Base-by-base conservation (phyloP, 2,329 filamentous ascomycete genomes). In the Ophiostoma sp. region DNA sequence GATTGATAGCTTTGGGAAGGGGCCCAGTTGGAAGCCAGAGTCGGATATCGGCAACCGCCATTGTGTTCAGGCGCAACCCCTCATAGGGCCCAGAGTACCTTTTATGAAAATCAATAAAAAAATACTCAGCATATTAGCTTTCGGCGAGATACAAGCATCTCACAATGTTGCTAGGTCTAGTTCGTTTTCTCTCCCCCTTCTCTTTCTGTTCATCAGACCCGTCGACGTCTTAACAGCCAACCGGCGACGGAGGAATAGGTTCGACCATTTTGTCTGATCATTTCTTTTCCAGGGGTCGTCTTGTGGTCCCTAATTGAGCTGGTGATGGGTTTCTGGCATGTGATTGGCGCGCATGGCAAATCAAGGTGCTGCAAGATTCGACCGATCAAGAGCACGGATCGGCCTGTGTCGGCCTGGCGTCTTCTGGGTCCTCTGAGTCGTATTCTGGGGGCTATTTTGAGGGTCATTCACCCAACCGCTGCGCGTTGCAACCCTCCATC, bases 331-430 rank as follows among this genome's bases (percentile, higher is more conserved):
- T 50, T 63, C 50, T 50, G 50, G 69, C 69, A 66, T 73, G 61
- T 73, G 72, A 73, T 73, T 73, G 72, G 72, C 55, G 59, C 69
- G 50, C 33, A 64, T 39, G 69, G 48, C 25, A 68, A 73, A 69
- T 69, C 71, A 69, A 25, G n/a, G 48, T 25, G 45, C 59, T 42
- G 59, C 36, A 17, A 42, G 28, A 28, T 66, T 22, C 22, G 57
- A 64, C 70, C 55, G 69, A 63, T 66, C 70, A 71, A 36, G 31
- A 28, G 28, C 12, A 33, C 64, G 8, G 64, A 52, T 69, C 64
- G 45, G 45, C 45, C 45, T 22, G 45, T 36, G 15, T 48, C 25
- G 64, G 28, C 42, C 42, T 48, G 64, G 42, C 36, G 28, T 61
- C 57, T 45, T 33, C 39, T 15, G 22, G 50, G 9, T 22, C 50